Percentiles rank a stretch among this genome's conserved stretches.
Conservation (phyloP, 305 asterid species). For the Fraxinus latifolia region DNA sequence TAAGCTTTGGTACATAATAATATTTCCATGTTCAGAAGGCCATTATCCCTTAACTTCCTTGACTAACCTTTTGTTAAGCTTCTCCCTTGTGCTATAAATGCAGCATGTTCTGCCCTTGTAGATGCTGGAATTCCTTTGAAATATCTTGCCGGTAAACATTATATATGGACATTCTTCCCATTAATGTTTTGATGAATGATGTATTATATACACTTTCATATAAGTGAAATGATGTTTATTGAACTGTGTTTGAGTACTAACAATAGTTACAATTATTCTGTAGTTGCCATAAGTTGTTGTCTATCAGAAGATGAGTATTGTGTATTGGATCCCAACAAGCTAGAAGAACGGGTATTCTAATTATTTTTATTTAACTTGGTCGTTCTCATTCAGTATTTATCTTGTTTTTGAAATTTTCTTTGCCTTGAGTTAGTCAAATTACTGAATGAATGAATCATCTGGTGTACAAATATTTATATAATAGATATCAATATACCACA, state of each 20-base stretch:
- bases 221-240: background rate
- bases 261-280: constrained; percentile 24
- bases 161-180: background rate
- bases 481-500: background rate
- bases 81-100: constrained; percentile 90
- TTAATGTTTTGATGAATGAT: constrained; percentile 1
- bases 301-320: constrained; percentile 54
- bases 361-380: background rate
- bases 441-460: background rate
- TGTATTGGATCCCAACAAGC: constrained; percentile 72
- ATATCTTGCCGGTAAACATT: constrained; percentile 64
- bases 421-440: background rate
- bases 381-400: constrained; percentile 7
- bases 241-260: constrained; percentile 18
- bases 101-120: constrained; percentile 80
- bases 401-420: background rate
- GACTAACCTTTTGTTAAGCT: constrained; percentile 58
- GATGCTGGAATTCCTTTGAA: constrained; percentile 93
- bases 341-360: constrained; percentile 61
- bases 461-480: background rate
- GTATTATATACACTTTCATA: background rate
- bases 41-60: constrained; percentile 42
- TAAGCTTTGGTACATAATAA: background rate
- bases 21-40: background rate
- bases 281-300: constrained; percentile 73